These are phyloP conservation scores for Drechslera avenae DNA, from an alignment of 2,329 filamentous ascomycete species.

Conservation along the genomic window DNA sequence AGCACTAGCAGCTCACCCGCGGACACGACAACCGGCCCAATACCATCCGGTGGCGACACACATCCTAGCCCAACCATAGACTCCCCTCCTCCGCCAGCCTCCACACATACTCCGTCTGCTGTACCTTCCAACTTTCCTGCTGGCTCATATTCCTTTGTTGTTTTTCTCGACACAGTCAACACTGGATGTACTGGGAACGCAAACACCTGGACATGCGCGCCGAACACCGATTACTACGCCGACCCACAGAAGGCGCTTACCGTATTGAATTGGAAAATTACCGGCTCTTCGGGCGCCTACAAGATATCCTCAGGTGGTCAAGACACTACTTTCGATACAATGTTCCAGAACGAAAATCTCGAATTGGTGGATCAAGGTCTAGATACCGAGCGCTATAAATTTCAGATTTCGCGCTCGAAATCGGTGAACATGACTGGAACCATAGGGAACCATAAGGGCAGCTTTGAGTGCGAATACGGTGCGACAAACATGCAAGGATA, in stretches of 20 bases:
- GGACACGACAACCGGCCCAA: not conserved
- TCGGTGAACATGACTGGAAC: conserved; percentile 56
- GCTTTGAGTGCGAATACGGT: conserved; percentile 64
- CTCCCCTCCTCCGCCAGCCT: conserved; percentile 18
- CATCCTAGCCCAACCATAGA: not conserved
- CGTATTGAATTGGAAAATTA: conserved; percentile 68
- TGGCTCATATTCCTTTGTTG: conserved; percentile 66
- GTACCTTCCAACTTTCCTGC: conserved; percentile 58
- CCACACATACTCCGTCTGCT: conserved; percentile 23
- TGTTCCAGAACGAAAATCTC: conserved; percentile 60
- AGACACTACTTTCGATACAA: conserved; percentile 61
- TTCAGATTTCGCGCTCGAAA: conserved; percentile 61
- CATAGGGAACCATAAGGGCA: conserved; percentile 52
- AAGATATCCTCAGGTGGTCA: conserved; percentile 59
- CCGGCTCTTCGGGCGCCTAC: conserved; percentile 49
- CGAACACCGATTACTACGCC: conserved; percentile 58
- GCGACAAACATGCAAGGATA: conserved; percentile 61
- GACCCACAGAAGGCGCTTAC: conserved; percentile 51
- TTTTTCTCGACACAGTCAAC: conserved; percentile 59
- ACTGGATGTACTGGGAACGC: conserved; percentile 64
- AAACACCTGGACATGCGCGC: conserved; percentile 67
- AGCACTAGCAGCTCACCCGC: conserved; percentile 2
- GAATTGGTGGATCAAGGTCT: conserved; percentile 56
- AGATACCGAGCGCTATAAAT: conserved; percentile 62
- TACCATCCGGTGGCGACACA: not conserved